A percentile compares a stretch with the other conserved stretches of the same genome.
Evolutionary conservation across 1,284 basidiomycete species (phyloP).

Genomic region (Puccinia brachypodii): DNA sequence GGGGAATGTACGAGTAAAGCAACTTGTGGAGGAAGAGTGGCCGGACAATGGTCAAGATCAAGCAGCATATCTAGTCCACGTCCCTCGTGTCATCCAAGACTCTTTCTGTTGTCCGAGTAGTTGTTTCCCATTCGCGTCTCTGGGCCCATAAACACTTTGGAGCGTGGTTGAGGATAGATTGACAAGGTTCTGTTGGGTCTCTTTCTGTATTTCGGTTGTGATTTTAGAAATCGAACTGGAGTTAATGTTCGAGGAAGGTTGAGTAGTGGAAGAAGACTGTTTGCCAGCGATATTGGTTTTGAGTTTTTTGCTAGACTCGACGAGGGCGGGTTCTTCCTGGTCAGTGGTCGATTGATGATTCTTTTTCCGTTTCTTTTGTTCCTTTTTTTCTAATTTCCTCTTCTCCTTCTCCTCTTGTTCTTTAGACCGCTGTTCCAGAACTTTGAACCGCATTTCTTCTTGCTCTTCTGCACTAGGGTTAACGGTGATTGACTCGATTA

Average conservation of each 20-base stretch:
- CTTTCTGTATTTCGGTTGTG: constrained; percentile 37
- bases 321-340: too few species aligned
- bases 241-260: constrained; percentile 20
- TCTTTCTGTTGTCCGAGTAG: constrained; percentile 48
- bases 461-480: constrained; percentile 40
- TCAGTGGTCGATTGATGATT: not conserved
- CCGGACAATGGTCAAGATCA: not conserved
- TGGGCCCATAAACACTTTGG: constrained; percentile 44
- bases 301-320: not conserved
- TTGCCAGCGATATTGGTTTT: not conserved
- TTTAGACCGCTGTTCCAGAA: constrained; percentile 23
- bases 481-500: constrained; percentile 26
- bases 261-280: not conserved
- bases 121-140: constrained; percentile 47
- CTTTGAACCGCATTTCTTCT: constrained; percentile 34
- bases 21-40: not conserved
- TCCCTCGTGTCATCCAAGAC: constrained; percentile 49
- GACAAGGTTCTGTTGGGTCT: constrained; percentile 47
- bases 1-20: too few species aligned
- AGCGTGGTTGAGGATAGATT: constrained; percentile 40
- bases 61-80: constrained; percentile 48
- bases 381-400: constrained; percentile 40
- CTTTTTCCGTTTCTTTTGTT: constrained; percentile 43
- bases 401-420: constrained; percentile 41
- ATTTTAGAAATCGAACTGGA: constrained; percentile 36